Evolutionary conservation across 495 filamentous ascomycete genomes (phyloP), one percentile per base, ranked within the genome.

Genomic region (Neurospora intermedia): DNA sequence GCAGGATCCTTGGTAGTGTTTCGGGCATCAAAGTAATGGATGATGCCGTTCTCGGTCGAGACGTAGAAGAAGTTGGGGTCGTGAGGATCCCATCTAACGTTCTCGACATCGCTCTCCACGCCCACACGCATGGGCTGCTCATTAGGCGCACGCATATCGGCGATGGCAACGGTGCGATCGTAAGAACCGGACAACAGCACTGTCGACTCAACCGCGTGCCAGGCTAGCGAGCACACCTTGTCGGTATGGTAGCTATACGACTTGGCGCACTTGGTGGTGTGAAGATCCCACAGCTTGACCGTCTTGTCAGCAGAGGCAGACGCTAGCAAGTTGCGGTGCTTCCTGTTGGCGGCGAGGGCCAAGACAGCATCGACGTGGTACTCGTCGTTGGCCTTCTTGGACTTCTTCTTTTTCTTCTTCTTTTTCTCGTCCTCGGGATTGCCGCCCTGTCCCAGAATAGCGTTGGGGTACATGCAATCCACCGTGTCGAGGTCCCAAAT

Each of bases 381-480:
- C 46, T 93, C 87, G 74, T 94, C 92, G 76, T 97, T 97, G 41
- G 90, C 89, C 83, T 95, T 97, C 82, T 90, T 90, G 43, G 88
- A 88, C 85, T 92, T 91, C 81, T 92, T 94, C 82, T 94, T 94
- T 81, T 93, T 93, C 77, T 93, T 92, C 82, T 92, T 92, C 76
- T 88, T 88, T 71, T 79, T 82, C 76, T 89, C 80, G 39, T 79
- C 80, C 41, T 79, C 74, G 5, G 80, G 78, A 27, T 84, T 86
- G n/a, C 87, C 88, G 10, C 89, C 91, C 78, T 93, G 91, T n/a
- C 96, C 96, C 40, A 99, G 90, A 71, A 99, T 97, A 7, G 95
- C 95, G 77, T 97, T 94, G 27, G 96, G 96, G 80, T 96, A 98
- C 92, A 99, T 96, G 86, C 91, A 91, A 84, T 99, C 96, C 54